Conservation (phyloP, 495 filamentous ascomycete genomes). For the Ramalina intermedia region DNA sequence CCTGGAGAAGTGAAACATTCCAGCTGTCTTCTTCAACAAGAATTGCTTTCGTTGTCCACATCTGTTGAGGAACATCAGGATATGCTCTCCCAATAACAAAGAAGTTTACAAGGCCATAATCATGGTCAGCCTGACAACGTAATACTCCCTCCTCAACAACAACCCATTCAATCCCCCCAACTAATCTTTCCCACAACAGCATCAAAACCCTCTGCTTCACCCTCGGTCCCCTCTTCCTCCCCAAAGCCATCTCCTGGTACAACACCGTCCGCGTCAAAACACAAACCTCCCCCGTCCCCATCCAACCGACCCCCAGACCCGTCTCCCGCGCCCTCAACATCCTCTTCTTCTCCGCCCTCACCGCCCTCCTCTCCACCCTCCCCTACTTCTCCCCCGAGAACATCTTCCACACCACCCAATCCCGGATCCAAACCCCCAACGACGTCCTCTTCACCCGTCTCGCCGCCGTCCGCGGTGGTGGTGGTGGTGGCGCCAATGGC, state of each 20-base stretch:
- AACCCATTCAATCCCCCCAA: neutral
- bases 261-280: conserved; percentile 39
- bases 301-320: conserved; percentile 30
- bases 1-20: no score
- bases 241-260: conserved; percentile 57
- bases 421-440: conserved; percentile 68
- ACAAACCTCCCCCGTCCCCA: conserved; percentile 31
- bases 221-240: conserved; percentile 74
- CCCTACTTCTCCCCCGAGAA: conserved; percentile 63
- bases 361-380: conserved; percentile 49
- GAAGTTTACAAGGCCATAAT: neutral
- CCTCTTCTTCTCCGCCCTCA: conserved; percentile 39
- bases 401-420: conserved; percentile 63
- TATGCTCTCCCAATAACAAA: conserved; percentile 13
- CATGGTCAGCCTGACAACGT: conserved; percentile 15
- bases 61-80: neutral
- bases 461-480: conserved; percentile 42
- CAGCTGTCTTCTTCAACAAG: no score
- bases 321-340: conserved; percentile 40
- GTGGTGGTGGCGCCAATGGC: no score
- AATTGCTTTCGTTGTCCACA: neutral
- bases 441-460: conserved; percentile 81
- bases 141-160: neutral
- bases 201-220: conserved; percentile 68
- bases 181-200: conserved; percentile 24